Evolutionary conservation across 2,329 filamentous ascomycete genomes (phyloP).

Genomic region (Helotiales sp.): DNA sequence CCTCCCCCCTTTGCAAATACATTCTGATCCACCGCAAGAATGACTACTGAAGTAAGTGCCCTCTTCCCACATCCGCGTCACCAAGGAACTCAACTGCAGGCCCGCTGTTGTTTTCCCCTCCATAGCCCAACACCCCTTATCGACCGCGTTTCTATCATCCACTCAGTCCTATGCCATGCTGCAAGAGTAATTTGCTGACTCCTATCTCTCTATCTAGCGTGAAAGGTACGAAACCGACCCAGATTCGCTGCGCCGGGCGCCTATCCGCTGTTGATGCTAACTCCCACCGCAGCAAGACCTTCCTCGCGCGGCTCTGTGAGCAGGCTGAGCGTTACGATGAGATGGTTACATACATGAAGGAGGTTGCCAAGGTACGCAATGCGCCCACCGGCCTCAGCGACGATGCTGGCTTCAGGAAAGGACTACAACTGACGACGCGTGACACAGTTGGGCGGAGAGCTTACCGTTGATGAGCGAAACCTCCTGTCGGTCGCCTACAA

Average conservation of each 20-base stretch:
- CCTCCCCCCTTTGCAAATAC: constrained; percentile 14
- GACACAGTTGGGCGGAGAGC: constrained; percentile 67
- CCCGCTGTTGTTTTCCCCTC: constrained; percentile 33
- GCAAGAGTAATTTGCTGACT: constrained; percentile 33
- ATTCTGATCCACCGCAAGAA: constrained; percentile 30
- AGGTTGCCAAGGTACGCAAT: constrained; percentile 84
- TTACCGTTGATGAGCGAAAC: constrained; percentile 97
- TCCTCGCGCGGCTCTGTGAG: constrained; percentile 99
- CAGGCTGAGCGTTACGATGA: constrained; percentile 99
- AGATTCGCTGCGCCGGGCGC: constrained; percentile 10
- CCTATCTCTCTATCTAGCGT: constrained; percentile 36
- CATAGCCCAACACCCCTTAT: constrained; percentile 34
- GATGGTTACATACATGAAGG: constrained; percentile 99
- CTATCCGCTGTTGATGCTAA: constrained; percentile 33
- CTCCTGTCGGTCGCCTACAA: constrained; percentile 99
- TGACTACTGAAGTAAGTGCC: constrained; percentile 46
- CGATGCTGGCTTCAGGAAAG: constrained; percentile 16
- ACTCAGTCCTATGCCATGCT: constrained; percentile 16
- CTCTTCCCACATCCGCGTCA: constrained; percentile 23
- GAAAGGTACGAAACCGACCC: constrained; percentile 41
- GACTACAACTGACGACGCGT: constrained; percentile 34
- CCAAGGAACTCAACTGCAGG: constrained; percentile 18
- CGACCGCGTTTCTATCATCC: constrained; percentile 33
- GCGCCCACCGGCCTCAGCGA: constrained; percentile 35
- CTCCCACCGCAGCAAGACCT: constrained; percentile 80